Evolutionary conservation across 2,329 filamentous ascomycete species (phyloP), one percentile per base, ranked within the genome.

Genomic region (Alternaria sp.): DNA sequence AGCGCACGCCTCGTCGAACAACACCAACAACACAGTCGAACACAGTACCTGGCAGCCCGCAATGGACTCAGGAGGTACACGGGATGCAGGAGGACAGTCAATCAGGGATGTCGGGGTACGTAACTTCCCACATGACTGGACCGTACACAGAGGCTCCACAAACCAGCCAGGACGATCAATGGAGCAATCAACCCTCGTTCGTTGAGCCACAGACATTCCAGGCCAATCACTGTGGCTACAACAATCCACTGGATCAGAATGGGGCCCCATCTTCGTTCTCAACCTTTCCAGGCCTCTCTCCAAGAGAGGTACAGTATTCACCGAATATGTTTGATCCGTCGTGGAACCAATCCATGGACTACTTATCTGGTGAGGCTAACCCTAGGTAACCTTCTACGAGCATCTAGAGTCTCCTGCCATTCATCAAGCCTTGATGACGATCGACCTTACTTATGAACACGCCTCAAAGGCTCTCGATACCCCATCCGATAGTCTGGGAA

Each of bases 101-200:
- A 10, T 53, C 49, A 41, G 49, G 37, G 49, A 53, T 53, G n/a
- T 53, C 14, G 49, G 49, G 49, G 49, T 53, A 53, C 49, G 49
- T 53, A 53, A 30, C 49, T 41, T 53, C 30, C 33, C 20, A 37
- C 23, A 10, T 41, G 20, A 41, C 49, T 53, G 49, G 28, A 10
- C 8, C 20, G 11, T 53, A 41, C 49, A 30, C 49, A n/a, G n/a
- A 21, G 20, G 20, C 49, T 37, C 20, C 15, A 41, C 30, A 53
- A 14, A 25, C 15, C 20, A 53, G 10, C 15, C 49, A 41, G 30
- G 49, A 41, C 33, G 21, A 7, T 21, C 49, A 41, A 53, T 53
- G 49, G 49, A 53, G 12, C 30, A 23, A 53, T 6, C 20, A 53
- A 25, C 8, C 30, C 12, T 23, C 49, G 4, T 53, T 53, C 30